phyloP scores from a whole-genome alignment of 805 yeast species.

The Myxozyma geophila region DNA sequence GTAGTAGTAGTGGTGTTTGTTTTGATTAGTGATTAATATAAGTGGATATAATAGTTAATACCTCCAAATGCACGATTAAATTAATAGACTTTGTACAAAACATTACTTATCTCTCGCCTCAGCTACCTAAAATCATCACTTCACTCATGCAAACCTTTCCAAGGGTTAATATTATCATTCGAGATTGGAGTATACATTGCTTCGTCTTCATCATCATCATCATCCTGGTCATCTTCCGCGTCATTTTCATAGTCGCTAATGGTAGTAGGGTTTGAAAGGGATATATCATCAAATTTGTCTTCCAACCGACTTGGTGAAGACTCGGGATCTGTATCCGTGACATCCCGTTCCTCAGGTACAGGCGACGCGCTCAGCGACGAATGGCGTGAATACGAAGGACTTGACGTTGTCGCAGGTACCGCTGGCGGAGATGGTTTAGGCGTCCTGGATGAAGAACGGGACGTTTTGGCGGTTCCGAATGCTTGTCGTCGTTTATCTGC shows the following conservation, averaged over 20 bases:
- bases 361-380: neutral
- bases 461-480: conserved; percentile 9
- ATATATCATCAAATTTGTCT: neutral
- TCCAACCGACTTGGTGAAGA: neutral
- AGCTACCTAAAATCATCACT: neutral
- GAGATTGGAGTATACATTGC: conserved; percentile 13
- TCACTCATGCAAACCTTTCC: conserved; percentile 16
- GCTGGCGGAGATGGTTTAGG: neutral
- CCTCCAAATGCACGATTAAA: neutral
- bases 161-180: conserved; percentile 22
- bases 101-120: neutral
- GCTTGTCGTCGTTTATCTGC: conserved; percentile 32
- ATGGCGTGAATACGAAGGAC: neutral
- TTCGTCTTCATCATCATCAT: conserved; percentile 16
- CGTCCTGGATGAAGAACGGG: neutral
- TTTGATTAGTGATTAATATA: neutral
- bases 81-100: neutral
- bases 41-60: neutral
- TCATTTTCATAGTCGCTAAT: neutral
- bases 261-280: neutral
- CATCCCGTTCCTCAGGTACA: neutral
- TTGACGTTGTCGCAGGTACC: neutral
- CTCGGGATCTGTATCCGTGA: neutral
- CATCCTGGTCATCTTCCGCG: conserved; percentile 25
- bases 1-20: neutral